Evolutionary conservation across 2,329 filamentous ascomycete genomes (phyloP).

Genomic region (Sporothrix luriei): DNA sequence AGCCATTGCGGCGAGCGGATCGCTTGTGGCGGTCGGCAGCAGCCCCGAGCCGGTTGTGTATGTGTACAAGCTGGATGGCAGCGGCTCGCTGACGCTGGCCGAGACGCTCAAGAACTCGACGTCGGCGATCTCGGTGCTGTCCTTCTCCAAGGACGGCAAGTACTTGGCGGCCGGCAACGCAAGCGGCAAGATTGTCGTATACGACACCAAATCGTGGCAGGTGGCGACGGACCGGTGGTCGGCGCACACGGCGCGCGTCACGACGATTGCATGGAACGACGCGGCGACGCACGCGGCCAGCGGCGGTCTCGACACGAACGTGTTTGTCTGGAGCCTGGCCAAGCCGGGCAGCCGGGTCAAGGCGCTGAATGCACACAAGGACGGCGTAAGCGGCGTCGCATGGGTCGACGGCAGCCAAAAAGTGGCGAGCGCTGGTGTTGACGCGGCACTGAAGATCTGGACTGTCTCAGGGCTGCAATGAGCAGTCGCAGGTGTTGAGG

Average conservation of each 20-base stretch:
- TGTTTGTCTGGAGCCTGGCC: constrained; percentile 86
- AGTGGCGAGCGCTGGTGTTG: constrained; percentile 78
- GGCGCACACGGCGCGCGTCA: constrained; percentile 61
- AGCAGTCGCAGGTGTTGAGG: neutral
- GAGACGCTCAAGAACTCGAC: constrained; percentile 68
- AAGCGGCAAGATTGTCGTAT: constrained; percentile 85
- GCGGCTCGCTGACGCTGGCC: constrained; percentile 56
- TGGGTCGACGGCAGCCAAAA: constrained; percentile 69
- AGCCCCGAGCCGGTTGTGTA: constrained; percentile 69
- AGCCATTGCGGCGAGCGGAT: constrained; percentile 69
- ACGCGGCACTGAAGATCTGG: constrained; percentile 93
- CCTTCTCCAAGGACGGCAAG: constrained; percentile 78
- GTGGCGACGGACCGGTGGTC: constrained; percentile 76
- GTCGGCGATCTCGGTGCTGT: constrained; percentile 73
- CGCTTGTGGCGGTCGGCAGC: constrained; percentile 72
- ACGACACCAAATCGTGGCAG: constrained; percentile 62
- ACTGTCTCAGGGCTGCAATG: constrained; percentile 60
- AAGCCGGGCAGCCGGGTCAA: constrained; percentile 85
- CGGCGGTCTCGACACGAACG: constrained; percentile 85
- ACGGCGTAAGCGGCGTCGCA: constrained; percentile 84
- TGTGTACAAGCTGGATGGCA: constrained; percentile 67
- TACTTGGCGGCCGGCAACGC: constrained; percentile 81
- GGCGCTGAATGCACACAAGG: constrained; percentile 87
- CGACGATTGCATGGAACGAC: constrained; percentile 71
- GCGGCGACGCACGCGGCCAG: constrained; percentile 77